phyloP scores from a whole-genome alignment of 371 early-diverging fungal species.

The Circinella minor region DNA sequence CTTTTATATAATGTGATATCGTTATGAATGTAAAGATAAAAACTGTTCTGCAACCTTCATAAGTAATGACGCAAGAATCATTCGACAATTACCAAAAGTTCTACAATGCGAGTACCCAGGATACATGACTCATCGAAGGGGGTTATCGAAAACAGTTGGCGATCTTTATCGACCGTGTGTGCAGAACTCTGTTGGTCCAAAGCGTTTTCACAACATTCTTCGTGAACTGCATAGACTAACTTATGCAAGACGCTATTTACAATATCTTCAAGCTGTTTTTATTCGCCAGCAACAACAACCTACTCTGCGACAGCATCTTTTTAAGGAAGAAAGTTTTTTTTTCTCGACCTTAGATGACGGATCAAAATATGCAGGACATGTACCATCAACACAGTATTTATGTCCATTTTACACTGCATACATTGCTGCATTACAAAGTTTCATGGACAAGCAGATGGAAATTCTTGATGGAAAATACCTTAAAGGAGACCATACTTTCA shows the following conservation, averaged over 20 bases:
- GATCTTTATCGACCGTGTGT: background rate
- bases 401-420: background rate
- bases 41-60: background rate
- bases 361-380: background rate
- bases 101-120: background rate
- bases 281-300: background rate
- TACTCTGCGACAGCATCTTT: no score
- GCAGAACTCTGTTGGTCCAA: slow-evolving; percentile 3
- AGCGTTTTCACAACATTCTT: background rate
- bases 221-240: background rate
- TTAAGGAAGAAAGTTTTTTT: background rate
- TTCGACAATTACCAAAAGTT: background rate
- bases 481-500: slow-evolving; percentile 2
- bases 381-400: slow-evolving; percentile 1
- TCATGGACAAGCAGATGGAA: background rate
- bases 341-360: background rate
- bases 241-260: background rate
- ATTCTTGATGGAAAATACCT: background rate
- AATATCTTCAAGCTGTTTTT: background rate
- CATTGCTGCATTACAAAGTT: background rate
- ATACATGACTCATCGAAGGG: background rate
- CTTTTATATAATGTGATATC: background rate
- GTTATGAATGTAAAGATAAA: slow-evolving; percentile 1
- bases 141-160: background rate
- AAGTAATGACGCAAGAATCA: background rate